These are phyloP conservation scores for Kodamaea leandrae DNA, from an alignment of 805 yeast species.

Conservation along the genomic window DNA sequence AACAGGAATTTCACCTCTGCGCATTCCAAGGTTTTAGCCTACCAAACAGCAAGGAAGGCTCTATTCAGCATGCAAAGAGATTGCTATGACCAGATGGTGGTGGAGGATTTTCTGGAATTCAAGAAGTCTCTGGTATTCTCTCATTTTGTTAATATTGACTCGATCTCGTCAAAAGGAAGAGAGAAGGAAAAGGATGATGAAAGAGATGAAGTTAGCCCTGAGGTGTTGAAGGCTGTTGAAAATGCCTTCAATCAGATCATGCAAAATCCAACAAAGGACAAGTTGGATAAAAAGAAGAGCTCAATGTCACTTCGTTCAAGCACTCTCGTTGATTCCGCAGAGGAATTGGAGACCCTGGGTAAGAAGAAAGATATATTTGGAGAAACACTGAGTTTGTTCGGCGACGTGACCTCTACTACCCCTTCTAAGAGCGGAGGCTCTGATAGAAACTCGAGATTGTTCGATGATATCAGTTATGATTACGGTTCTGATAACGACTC, in stretches of 20 bases:
- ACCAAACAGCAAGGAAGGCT: conserved; percentile 54
- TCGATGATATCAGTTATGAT: conserved; percentile 36
- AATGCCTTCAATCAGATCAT: conserved; percentile 64
- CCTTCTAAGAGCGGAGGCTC: background rate
- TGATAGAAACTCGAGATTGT: conserved; percentile 26
- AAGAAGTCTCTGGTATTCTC: conserved; percentile 54
- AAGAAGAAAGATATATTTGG: conserved; percentile 21
- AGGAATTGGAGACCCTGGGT: background rate
- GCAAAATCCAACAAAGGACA: conserved; percentile 19
- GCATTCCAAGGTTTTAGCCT: conserved; percentile 23
- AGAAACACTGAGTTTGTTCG: conserved; percentile 32
- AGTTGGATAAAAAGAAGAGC: conserved; percentile 1
- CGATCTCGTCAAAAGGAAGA: background rate
- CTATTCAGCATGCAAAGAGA: conserved; percentile 59
- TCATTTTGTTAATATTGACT: conserved; percentile 23
- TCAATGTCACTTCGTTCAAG: background rate
- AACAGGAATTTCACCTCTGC: conserved; percentile 1
- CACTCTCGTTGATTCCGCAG: background rate
- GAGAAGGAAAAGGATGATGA: background rate
- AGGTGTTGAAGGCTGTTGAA: conserved; percentile 60
- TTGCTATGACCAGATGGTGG: conserved; percentile 48
- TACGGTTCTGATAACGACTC: conserved; percentile 35
- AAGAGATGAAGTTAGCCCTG: conserved; percentile 27
- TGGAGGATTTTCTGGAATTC: conserved; percentile 55
- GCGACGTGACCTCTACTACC: conserved; percentile 7